Base-by-base conservation (phyloP, 2,329 filamentous ascomycete genomes). In the Zymoseptoria ardabiliae region DNA sequence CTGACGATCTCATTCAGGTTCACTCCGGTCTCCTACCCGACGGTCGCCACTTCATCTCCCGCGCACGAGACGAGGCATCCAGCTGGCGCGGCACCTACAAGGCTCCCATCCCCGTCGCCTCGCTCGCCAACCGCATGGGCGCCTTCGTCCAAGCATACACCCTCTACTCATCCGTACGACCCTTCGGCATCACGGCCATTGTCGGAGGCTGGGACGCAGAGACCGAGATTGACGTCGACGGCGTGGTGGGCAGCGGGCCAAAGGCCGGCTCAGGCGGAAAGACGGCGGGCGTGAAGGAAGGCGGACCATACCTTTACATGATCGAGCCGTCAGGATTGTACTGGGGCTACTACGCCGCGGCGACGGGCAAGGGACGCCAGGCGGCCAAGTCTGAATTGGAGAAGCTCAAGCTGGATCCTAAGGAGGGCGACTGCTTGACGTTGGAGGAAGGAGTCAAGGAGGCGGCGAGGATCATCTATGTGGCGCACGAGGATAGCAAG, bases 301-400 rank as follows among this genome's bases (percentile, higher is more conserved):
- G 94, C 68, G 94, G 93, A 1, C 94, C 94, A 21, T 92, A 87
- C 64, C 84, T 99, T 63, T 99, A 97, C 83, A 99, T 99, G 94
- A 93, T 99, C 69, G 94, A 99, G 81, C 94, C 94, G 50, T 96
- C 91, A 71, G 94, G 94, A 58, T 79, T 93, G 67, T 97, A 96
- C 82, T 99, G 94, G 94, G 94, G 94, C 61, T 99, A 99, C 82
- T 97, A 97, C 76, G 94, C 94, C 69, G 94, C 94, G 48, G 94
- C 94, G 54, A 97, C 94, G 13, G 94, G 94, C 72, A 99, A 99
- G 79, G 94, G 94, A 64, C 85, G 94, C 69, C 94, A 99, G 79
- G 88, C 92, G 56, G 94, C 94, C 72, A 99, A 99, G 82, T 91
- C 93, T 8, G 94, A 99, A 81, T 84, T 99, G 62, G 94, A 99